Evolutionary conservation across 257 asterid genomes (phyloP).

Genomic region (Oldenlandia corymbosa): DNA sequence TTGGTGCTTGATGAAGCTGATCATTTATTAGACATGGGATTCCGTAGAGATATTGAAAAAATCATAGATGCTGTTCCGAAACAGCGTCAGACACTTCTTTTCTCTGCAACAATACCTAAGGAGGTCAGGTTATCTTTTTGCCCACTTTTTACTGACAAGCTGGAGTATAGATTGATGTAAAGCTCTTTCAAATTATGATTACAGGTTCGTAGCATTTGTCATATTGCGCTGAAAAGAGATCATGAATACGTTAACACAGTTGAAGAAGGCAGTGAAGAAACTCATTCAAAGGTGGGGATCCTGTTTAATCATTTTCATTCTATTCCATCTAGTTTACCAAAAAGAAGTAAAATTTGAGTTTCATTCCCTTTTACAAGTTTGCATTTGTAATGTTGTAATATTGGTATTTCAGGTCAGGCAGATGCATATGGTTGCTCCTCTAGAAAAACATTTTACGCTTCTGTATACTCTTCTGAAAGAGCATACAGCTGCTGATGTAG

Average conservation of each 20-base stretch:
- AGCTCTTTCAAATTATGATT: conserved; percentile 10
- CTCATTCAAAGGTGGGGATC: conserved; percentile 69
- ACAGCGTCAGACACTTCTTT: conserved; percentile 94
- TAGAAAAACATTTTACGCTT: conserved; percentile 71
- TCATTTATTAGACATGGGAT: conserved; percentile 96
- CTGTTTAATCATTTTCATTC: not conserved
- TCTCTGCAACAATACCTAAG: conserved; percentile 89
- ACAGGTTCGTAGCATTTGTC: conserved; percentile 93
- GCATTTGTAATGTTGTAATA: not conserved
- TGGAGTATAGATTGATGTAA: not conserved
- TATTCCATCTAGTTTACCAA: not conserved
- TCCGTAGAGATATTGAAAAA: conserved; percentile 87
- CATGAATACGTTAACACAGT: conserved; percentile 89
- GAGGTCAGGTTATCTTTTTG: conserved; percentile 41
- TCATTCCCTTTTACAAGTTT: conserved; percentile 4
- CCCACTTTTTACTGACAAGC: not conserved
- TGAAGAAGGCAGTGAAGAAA: conserved; percentile 91
- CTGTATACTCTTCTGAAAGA: conserved; percentile 67
- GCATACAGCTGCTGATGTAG: conserved; percentile 81
- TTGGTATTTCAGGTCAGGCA: conserved; percentile 61
- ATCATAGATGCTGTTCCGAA: conserved; percentile 87
- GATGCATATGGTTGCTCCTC: conserved; percentile 70
- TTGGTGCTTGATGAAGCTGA: conserved; percentile 97
- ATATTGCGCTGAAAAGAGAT: conserved; percentile 85
- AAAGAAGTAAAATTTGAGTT: not conserved